Base-by-base conservation (phyloP, 352 stramenopile genomes). In the Globisporangium nagaii region DNA sequence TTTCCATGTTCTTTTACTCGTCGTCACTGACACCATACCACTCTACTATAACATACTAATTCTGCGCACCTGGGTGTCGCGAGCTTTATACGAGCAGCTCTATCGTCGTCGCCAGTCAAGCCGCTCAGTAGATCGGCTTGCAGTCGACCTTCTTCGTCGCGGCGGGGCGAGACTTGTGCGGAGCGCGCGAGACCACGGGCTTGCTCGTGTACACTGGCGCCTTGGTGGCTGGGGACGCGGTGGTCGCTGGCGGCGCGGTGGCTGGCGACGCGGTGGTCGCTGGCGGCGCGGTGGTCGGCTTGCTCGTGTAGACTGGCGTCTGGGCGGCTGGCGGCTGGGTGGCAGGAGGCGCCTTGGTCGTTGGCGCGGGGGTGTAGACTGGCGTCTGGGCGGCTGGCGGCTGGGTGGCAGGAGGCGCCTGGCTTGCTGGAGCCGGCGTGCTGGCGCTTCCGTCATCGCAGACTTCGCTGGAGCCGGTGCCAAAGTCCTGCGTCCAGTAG, bases 401-500 rank as follows among this genome's bases (percentile, higher is more conserved):
- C 19, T 53, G 28, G 28, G 46, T 53, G n/a, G n/a, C n/a, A n/a
- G n/a, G n/a, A n/a, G 44, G 44, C 2, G 28, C 30, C 19, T 53
- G 28, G 28, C 30, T 53, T 13, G 31, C 45, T 31, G 45, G 45
- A 4, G 45, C 46, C 9, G 30, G 15, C 11, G 46, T 31, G 31
- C 46, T 53, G 46, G 31, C 22, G 13, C 9, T 3, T 13, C 39
- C 55, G 17, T 17, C 25, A 3, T 55, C 58, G 24, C 46, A 57
- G 2, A 36, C 41, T 36, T 85, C 72, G 25, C 22, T 68, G 31
- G 15, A 56, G 39, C 70, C 56, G 2, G 40, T 49, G 45, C 61
- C 73, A 43, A 86, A 88, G 54, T 84, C 58, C 49, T 88, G 75
- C 27, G 71, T 85, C 73, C 78, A 86, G 56, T 70, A 88, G 55